A percentile compares a stretch with the other conserved stretches of the same genome.
phyloP scores from a whole-genome alignment of 2,329 filamentous ascomycete genomes.

The Pestalotiopsis sp. region DNA sequence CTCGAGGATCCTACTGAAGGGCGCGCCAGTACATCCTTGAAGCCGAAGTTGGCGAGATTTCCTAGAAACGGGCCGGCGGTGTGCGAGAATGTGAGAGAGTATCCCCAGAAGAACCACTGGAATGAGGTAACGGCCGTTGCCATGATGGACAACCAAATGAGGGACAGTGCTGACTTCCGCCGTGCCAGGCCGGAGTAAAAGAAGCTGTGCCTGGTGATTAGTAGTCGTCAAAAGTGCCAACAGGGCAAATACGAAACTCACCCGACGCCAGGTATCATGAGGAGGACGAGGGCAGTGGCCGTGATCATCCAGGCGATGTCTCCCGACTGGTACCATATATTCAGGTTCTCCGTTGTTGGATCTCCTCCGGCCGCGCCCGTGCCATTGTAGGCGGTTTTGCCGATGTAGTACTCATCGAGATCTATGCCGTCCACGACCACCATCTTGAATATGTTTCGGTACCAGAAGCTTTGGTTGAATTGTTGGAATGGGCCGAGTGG shows the following conservation, averaged over 20 bases:
- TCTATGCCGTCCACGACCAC: constrained; percentile 41
- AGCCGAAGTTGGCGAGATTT: constrained; percentile 77
- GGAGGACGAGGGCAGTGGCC: constrained; percentile 78
- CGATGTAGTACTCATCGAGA: constrained; percentile 46
- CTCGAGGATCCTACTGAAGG: constrained; percentile 74
- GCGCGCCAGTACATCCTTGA: constrained; percentile 73
- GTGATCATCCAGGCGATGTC: constrained; percentile 87
- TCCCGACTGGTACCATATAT: constrained; percentile 80
- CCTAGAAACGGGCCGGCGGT: constrained; percentile 76
- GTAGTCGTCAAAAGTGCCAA: background rate
- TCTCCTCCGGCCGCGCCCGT: constrained; percentile 68
- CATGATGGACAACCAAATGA: constrained; percentile 93
- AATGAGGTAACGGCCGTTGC: constrained; percentile 81
- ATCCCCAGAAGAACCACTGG: constrained; percentile 96
- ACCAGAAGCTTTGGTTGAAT: background rate
- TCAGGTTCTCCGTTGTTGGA: constrained; percentile 69
- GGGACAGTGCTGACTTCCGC: constrained; percentile 83
- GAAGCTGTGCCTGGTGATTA: constrained; percentile 52
- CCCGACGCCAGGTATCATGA: constrained; percentile 93
- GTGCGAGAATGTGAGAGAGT: constrained; percentile 82
- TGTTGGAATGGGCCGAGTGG: background rate
- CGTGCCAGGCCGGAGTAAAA: constrained; percentile 92
- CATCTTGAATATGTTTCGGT: constrained; percentile 27
- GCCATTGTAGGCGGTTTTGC: constrained; percentile 64
- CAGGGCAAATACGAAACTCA: constrained; percentile 36